Base-by-base conservation (phyloP, 805 yeast genomes). In the Yamadazyma kitorensis region DNA sequence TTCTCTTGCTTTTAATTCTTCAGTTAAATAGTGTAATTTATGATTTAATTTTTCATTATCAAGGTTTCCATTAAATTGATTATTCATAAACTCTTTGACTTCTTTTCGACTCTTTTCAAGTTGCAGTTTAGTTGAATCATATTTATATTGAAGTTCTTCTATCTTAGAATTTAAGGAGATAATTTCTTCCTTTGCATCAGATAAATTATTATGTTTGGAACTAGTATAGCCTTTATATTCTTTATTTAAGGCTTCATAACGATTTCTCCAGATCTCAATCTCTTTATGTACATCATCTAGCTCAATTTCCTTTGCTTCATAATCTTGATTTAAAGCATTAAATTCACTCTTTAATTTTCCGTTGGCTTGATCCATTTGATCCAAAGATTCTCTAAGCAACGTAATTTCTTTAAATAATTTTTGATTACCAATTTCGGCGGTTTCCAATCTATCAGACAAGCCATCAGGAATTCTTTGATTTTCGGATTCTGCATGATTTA, bases 1-100 rank as follows among this genome's bases (percentile, higher is more conserved):
- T 18, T 57, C 62, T 21, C 47, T 53, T 3, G 44, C 51, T 31
- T 47, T 45, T 27, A 60, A 36, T 16, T 54, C 55, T 22, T 37
- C 35, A 17, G 25, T 27, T 15, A 30, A 22, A 1, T 42, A 22
- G 11, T 44, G 44, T 15, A 59, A 29, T 23, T 41, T 52, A 17
- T 36, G 32, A 18, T 42, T 39, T 20, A 54, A 39, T 14, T 45
- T 39, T 19, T 34, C 25, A 16, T 31, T 29, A 26, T 35, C 45
- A 32, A 17, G 24, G 31, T 30, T 36, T 24, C 37, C 53, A 31
- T 20, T 26, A 13, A 14, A 44, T n/a, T 20, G 30, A 5, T 16
- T 20, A n/a, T 31, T 20, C 22, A 15, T 29, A n/a, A 48, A 33
- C 13, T 37, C 36, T 9, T 38, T 36, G 6, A 45, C 17, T 27